Conservation (phyloP, 2,329 filamentous ascomycete species). For the Colletotrichum sp. region DNA sequence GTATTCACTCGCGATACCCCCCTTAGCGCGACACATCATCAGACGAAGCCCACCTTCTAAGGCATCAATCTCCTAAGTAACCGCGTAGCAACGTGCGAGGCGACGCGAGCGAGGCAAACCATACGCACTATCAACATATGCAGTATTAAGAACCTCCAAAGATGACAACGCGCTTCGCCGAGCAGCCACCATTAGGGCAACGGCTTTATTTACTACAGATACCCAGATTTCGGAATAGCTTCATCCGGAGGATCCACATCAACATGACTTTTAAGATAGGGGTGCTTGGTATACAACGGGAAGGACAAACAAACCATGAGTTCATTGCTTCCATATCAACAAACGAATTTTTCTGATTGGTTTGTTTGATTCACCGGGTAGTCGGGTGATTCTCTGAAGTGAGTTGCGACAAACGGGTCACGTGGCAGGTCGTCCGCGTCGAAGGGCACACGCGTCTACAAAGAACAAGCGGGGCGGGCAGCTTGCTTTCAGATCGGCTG, state of each 20-base stretch:
- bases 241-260: background rate
- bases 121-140: fast-evolving
- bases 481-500: background rate
- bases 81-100: background rate
- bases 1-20: background rate
- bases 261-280: no score
- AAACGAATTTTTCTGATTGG: background rate
- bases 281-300: no score
- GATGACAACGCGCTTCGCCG: no score
- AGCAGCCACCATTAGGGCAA: background rate
- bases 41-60: background rate
- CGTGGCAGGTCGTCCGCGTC: background rate
- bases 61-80: background rate
- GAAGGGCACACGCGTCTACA: background rate
- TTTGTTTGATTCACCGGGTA: background rate
- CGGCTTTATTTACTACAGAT: background rate
- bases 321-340: no score
- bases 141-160: no score
- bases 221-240: background rate
- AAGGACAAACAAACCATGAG: no score
- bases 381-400: background rate
- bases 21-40: background rate
- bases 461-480: background rate
- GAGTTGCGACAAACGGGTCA: background rate
- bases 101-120: background rate